Conservation (phyloP, 495 filamentous ascomycete species). For the Cercophora newfieldiana region DNA sequence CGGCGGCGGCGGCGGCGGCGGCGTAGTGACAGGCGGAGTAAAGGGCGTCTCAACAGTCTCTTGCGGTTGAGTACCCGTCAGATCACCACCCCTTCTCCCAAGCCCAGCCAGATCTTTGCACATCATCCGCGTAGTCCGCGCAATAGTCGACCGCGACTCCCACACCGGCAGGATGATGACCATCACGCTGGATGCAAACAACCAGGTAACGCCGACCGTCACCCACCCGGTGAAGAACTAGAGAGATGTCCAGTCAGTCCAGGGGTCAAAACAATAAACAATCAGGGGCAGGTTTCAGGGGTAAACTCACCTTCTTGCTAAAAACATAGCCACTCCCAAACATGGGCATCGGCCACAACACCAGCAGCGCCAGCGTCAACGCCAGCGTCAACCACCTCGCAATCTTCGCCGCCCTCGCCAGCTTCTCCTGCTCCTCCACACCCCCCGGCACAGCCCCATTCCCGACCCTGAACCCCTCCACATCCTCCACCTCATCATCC, state of each 20-base stretch:
- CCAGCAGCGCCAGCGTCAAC: background rate
- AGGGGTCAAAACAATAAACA: background rate
- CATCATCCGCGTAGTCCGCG: background rate
- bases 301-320: slow-evolving; percentile 8
- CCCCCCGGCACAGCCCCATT: background rate
- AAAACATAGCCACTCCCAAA: slow-evolving; percentile 14
- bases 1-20: too few species aligned
- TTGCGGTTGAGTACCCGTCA: background rate
- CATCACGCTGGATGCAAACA: background rate
- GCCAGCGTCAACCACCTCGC: slow-evolving; percentile 6
- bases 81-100: background rate
- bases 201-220: background rate
- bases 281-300: background rate
- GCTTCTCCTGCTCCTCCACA: background rate
- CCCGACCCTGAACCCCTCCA: background rate
- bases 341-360: slow-evolving; percentile 19
- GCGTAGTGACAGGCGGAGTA: too few species aligned
- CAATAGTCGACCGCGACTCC: background rate
- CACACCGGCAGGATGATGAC: background rate
- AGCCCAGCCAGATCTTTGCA: too few species aligned
- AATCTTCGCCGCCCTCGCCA: slow-evolving; percentile 15
- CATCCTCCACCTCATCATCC: slow-evolving; percentile 8
- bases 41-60: background rate
- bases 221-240: background rate
- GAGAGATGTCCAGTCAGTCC: background rate